Conservation (phyloP, 179 eudicot species). For the Patellifolia procumbens region DNA sequence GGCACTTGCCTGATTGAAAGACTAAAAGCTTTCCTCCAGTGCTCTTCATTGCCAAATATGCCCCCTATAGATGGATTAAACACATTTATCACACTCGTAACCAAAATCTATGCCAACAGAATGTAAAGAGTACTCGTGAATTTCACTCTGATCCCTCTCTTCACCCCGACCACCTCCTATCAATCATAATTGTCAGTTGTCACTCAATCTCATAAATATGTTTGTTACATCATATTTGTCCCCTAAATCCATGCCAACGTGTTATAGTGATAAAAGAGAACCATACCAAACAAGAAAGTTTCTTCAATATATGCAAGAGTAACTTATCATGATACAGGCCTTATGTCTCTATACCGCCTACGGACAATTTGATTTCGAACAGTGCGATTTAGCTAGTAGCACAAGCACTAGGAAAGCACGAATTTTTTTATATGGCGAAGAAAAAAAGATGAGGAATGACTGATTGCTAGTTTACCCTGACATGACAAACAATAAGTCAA, state of each 20-base stretch:
- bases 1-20: constrained; percentile 79
- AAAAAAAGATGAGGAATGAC: not conserved
- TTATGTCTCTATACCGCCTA: not conserved
- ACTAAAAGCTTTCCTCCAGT: constrained; percentile 93
- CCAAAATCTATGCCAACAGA: not conserved
- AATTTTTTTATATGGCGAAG: not conserved
- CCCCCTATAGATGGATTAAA: constrained; percentile 56
- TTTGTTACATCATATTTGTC: not conserved
- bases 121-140: not conserved
- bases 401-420: not conserved
- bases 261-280: not conserved
- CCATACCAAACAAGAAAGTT: not conserved
- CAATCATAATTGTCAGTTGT: not conserved
- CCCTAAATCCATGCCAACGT: not conserved
- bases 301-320: not conserved
- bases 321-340: not conserved
- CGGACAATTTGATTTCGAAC: not conserved
- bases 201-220: not conserved
- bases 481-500: not conserved
- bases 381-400: not conserved
- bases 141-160: not conserved
- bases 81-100: constrained; percentile 6
- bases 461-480: not conserved
- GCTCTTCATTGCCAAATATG: constrained; percentile 87
- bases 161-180: not conserved